Base-by-base conservation (phyloP, 2,329 filamentous ascomycete species). In the Colletotrichum destructivum region DNA sequence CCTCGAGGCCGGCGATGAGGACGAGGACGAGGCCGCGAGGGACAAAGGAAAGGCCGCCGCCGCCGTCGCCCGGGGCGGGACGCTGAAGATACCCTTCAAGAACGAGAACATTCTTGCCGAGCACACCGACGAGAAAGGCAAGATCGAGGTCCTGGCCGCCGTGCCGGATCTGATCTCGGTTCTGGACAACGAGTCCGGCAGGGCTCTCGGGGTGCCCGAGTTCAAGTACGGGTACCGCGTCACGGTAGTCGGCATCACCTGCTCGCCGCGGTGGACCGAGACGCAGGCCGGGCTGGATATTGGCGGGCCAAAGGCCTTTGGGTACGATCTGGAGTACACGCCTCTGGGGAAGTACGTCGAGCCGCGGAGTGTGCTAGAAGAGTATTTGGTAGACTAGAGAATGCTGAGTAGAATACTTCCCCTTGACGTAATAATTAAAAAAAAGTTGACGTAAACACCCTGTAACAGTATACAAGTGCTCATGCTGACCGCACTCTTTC, bases 111-210 rank as follows among this genome's bases (percentile, higher is more conserved):
- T 93, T 55, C 88, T 88, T n/a, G 74, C 77, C 1, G 77, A 81
- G n/a, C 84, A 86, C 66, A 77, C 73, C 5, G 81, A 82, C 54
- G 80, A 83, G 38, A 79, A 84, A 42, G 66, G 61, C 2, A 56
- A 16, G 15, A 66, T 66, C 4, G 21, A 16, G 1, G 79, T 89
- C 0, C 76, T 90, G 1, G 86, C 86, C 1, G 83, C 87, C 2
- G 88, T 89, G 2, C 89, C 89, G 0, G 89, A 91, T 68, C 78
- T 91, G 8, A 87, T 90, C 64, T 82, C 84, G 0, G 81, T 90
- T 11, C 84, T 90, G 18, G 88, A 90, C 67, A 84, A 86, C 7
- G 86, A 88, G 72, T 88, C 86, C 12, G 89, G 88, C 38, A 84
- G 88, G 73, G 88, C 87, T 0, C 81, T 90, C 8, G 88, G 88